Evolutionary conservation across 2,329 filamentous ascomycete species (phyloP).

Genomic region (Plenodomus lindquistii): DNA sequence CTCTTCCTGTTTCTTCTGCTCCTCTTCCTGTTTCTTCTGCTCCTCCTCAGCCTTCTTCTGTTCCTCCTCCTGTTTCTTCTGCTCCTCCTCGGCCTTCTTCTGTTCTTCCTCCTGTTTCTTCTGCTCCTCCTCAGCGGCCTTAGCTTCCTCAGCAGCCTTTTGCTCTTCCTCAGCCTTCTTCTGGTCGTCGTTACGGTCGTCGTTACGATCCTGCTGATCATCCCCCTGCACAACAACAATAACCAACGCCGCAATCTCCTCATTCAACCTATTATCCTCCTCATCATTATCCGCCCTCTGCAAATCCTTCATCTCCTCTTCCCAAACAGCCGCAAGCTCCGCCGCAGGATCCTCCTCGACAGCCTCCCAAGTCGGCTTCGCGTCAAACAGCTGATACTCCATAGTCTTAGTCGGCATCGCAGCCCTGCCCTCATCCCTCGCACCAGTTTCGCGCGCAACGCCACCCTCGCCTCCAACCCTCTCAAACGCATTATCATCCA

Average conservation of each 20-base stretch:
- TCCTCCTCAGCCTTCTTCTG: background rate
- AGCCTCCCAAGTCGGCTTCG: constrained; percentile 30
- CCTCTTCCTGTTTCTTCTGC: background rate
- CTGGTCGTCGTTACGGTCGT: constrained; percentile 2
- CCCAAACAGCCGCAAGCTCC: constrained; percentile 31
- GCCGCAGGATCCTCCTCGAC: constrained; percentile 35
- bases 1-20: constrained; percentile 1
- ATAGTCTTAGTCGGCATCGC: constrained; percentile 27
- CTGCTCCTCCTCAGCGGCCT: constrained; percentile 7
- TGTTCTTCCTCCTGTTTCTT: constrained; percentile 1
- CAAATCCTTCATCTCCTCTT: constrained; percentile 29
- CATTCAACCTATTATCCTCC: constrained; percentile 28
- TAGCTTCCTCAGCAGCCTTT: constrained; percentile 7
- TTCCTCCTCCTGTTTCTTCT: background rate
- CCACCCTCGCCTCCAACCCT: constrained; percentile 14
- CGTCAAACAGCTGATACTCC: constrained; percentile 32
- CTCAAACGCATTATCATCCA: constrained; percentile 20
- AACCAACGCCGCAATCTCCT: constrained; percentile 22
- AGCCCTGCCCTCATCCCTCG: constrained; percentile 9
- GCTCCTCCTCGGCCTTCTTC: background rate
- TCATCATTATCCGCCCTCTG: constrained; percentile 27
- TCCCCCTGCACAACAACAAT: constrained; percentile 13
- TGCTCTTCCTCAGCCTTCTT: constrained; percentile 8
- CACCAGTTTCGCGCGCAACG: constrained; percentile 18
- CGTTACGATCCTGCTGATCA: constrained; percentile 7